These are phyloP conservation scores for Sphaerosporella brunnea DNA, from an alignment of 495 filamentous ascomycete species.

Conservation along the genomic window DNA sequence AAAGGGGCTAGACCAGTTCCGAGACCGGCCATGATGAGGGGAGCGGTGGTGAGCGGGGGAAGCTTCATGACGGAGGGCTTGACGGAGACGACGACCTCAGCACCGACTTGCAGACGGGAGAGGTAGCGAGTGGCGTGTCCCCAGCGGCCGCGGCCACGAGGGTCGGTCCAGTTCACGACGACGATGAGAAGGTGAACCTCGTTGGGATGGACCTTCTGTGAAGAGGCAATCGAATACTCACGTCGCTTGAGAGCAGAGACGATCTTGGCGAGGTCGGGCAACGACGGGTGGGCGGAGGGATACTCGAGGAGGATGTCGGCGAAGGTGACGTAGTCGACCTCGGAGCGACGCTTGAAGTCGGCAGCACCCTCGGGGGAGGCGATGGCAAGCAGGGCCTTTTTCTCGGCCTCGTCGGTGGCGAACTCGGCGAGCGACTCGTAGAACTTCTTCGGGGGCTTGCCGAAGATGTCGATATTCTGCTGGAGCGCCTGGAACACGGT, in stretches of 20 bases:
- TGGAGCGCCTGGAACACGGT: conserved; percentile 84
- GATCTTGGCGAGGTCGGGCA: conserved; percentile 80
- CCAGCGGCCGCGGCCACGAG: conserved; percentile 71
- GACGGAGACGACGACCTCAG: conserved; percentile 70
- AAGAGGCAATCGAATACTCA: conserved; percentile 94
- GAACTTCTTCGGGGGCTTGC: conserved; percentile 89
- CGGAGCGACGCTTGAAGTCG: conserved; percentile 85
- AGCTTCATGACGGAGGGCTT: conserved; percentile 98
- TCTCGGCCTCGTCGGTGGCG: neutral
- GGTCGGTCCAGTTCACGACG: conserved; percentile 86
- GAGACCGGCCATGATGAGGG: conserved; percentile 98
- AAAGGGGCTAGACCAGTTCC: conserved; percentile 94
- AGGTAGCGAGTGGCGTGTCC: conserved; percentile 87
- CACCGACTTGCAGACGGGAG: conserved; percentile 50
- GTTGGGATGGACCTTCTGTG: conserved; percentile 75
- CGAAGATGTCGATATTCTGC: conserved; percentile 94
- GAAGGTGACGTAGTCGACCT: conserved; percentile 85
- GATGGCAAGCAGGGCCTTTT: conserved; percentile 41
- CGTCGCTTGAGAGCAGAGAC: conserved; percentile 83
- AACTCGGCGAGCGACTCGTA: conserved; percentile 55
- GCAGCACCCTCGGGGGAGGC: conserved; percentile 67
- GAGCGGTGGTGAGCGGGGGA: conserved; percentile 48
- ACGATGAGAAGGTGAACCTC: conserved; percentile 91
- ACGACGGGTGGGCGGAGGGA: conserved; percentile 68
- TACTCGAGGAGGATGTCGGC: conserved; percentile 80